phyloP scores from a whole-genome alignment of 1,139 yeast genomes.

The Hansenula anomala region DNA sequence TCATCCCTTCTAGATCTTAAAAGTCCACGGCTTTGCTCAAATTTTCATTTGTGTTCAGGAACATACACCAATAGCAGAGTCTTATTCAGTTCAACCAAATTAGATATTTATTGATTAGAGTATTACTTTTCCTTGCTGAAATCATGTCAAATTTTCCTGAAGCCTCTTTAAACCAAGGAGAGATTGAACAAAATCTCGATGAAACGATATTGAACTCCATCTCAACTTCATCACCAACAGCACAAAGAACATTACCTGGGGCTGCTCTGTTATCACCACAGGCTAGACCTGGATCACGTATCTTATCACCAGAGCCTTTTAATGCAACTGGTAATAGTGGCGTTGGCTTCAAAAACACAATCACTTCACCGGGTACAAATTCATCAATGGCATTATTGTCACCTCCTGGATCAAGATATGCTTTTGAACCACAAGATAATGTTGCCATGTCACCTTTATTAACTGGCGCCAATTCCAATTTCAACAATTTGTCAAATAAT shows the following conservation, averaged over 20 bases:
- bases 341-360: conserved; percentile 12
- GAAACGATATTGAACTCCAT: background rate
- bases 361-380: conserved; percentile 36
- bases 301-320: conserved; percentile 20
- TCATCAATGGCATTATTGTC: conserved; percentile 28
- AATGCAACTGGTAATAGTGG: conserved; percentile 41
- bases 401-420: conserved; percentile 34
- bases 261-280: conserved; percentile 31
- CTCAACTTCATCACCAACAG: conserved; percentile 6
- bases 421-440: conserved; percentile 26
- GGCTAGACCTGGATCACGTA: conserved; percentile 11
- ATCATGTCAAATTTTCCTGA: background rate
- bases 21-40: too few species aligned
- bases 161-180: background rate
- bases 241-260: conserved; percentile 29
- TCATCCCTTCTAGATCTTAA: too few species aligned
- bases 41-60: too few species aligned
- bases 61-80: too few species aligned
- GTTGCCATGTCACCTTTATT: conserved; percentile 18
- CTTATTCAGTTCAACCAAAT: too few species aligned
- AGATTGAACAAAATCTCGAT: background rate
- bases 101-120: too few species aligned
- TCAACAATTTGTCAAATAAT: conserved; percentile 4
- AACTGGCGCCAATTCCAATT: background rate
- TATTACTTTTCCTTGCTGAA: too few species aligned